Conservation (phyloP, 495 filamentous ascomycete genomes). For the Thozetella sp. region DNA sequence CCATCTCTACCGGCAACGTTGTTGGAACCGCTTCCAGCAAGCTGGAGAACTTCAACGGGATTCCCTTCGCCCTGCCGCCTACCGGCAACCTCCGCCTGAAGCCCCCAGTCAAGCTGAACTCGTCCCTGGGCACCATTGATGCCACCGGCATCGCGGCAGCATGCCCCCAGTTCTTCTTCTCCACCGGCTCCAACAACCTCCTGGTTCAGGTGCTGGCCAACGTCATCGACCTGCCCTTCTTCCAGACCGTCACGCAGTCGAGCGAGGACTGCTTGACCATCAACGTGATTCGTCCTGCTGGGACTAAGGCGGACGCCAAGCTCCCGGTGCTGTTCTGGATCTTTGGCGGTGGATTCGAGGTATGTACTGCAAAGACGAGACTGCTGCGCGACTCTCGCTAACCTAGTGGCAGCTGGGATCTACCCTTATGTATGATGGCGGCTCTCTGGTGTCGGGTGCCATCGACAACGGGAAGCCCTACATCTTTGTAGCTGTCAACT, state of each 20-base stretch:
- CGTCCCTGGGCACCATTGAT: constrained; percentile 49
- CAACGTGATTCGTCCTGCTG: constrained; percentile 64
- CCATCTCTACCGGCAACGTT: constrained; percentile 47
- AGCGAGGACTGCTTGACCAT: constrained; percentile 72
- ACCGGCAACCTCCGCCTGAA: constrained; percentile 40
- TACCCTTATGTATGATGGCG: constrained; percentile 60
- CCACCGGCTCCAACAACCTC: constrained; percentile 41
- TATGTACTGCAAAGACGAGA: constrained; percentile 6
- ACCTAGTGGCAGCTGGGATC: constrained; percentile 37
- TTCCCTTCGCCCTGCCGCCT: constrained; percentile 49
- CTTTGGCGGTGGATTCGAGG: constrained; percentile 70
- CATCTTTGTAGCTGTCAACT: constrained; percentile 65
- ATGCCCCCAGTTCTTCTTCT: constrained; percentile 57
- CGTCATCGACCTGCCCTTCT: constrained; percentile 57
- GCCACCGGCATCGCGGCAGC: constrained; percentile 48
- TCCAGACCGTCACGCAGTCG: constrained; percentile 47
- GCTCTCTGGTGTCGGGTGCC: constrained; percentile 51
- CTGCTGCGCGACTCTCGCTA: constrained; percentile 3
- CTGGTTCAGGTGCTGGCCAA: constrained; percentile 49
- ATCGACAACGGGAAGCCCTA: constrained; percentile 60
- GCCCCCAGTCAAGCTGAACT: constrained; percentile 38
- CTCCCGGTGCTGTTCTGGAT: constrained; percentile 77
- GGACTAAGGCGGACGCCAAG: constrained; percentile 51
- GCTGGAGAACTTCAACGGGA: constrained; percentile 47
- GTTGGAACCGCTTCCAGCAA: constrained; percentile 34